Percentiles rank a stretch among this genome's conserved stretches.
Conservation (phyloP, 169 alveolate genomes). For the Cystoisospora suis region DNA sequence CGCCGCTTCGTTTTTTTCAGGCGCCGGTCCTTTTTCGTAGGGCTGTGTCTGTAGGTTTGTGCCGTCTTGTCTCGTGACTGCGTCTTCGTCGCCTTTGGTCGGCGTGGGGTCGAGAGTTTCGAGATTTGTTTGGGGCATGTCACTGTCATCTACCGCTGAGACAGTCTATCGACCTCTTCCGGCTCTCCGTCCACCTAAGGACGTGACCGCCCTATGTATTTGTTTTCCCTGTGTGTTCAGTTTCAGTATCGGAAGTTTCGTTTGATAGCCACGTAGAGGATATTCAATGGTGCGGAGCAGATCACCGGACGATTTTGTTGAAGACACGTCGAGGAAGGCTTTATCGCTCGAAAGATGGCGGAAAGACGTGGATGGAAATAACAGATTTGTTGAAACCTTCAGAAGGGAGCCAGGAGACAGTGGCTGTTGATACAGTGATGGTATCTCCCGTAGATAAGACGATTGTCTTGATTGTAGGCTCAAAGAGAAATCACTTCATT, state of each 20-base stretch:
- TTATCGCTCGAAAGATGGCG: constrained; percentile 75
- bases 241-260: constrained; percentile 70
- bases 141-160: too few species aligned
- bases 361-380: constrained; percentile 79
- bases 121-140: too few species aligned
- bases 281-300: constrained; percentile 72
- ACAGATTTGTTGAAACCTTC: constrained; percentile 61
- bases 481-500: constrained; percentile 69
- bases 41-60: too few species aligned
- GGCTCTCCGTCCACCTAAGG: too few species aligned
- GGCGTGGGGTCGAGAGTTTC: too few species aligned
- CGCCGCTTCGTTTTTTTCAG: too few species aligned
- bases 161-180: too few species aligned
- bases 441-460: constrained; percentile 75
- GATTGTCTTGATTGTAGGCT: constrained; percentile 68
- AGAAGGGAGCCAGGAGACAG: not conserved
- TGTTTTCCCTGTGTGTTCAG: constrained; percentile 19
- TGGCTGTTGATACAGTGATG: constrained; percentile 63
- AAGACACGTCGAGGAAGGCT: constrained; percentile 72
- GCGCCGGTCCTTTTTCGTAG: too few species aligned
- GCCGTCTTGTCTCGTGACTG: too few species aligned
- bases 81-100: too few species aligned
- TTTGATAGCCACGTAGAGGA: constrained; percentile 72
- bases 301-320: constrained; percentile 66
- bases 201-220: not conserved